phyloP scores from a whole-genome alignment of 192 early-diverging fungal species.

The Nowakowskiella sp. region DNA sequence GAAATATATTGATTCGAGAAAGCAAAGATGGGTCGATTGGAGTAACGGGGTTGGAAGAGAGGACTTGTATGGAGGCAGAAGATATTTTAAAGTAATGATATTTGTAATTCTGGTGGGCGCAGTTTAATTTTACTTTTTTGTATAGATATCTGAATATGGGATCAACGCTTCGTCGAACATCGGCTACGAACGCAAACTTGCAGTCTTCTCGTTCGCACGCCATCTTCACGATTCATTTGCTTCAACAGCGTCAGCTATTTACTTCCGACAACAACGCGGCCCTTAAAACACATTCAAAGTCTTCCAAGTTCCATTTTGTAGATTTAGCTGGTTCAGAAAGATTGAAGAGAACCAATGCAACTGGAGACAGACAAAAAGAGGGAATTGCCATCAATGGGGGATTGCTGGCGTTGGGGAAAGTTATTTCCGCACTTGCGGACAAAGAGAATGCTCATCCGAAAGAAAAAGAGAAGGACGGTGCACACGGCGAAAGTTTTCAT shows the following conservation, averaged over 20 bases:
- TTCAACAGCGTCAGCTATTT: background rate
- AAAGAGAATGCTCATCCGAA: background rate
- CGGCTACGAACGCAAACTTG: slow-evolving; percentile 19
- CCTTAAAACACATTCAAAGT: background rate
- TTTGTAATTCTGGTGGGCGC: too few species aligned
- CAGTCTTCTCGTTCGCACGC: slow-evolving; percentile 16
- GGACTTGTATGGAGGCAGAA: too few species aligned
- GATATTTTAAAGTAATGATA: too few species aligned
- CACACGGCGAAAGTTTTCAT: background rate
- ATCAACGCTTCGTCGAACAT: slow-evolving; percentile 1
- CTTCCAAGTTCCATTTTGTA: slow-evolving; percentile 20
- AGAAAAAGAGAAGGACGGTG: background rate
- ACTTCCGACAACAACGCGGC: background rate
- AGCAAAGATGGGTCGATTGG: too few species aligned
- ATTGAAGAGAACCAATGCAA: slow-evolving; percentile 11
- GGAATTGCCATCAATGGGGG: slow-evolving; percentile 18
- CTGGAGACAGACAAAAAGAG: slow-evolving; percentile 18
- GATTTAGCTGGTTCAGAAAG: slow-evolving; percentile 17
- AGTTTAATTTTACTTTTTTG: too few species aligned
- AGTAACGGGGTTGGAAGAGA: too few species aligned
- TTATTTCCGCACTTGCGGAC: slow-evolving; percentile 18
- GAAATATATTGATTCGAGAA: slow-evolving; percentile 5
- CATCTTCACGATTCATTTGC: slow-evolving; percentile 11
- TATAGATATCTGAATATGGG: background rate
- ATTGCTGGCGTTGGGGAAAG: slow-evolving; percentile 17